Conservation (phyloP, 2,329 filamentous ascomycete species). For the Aureobasidium sp. region DNA sequence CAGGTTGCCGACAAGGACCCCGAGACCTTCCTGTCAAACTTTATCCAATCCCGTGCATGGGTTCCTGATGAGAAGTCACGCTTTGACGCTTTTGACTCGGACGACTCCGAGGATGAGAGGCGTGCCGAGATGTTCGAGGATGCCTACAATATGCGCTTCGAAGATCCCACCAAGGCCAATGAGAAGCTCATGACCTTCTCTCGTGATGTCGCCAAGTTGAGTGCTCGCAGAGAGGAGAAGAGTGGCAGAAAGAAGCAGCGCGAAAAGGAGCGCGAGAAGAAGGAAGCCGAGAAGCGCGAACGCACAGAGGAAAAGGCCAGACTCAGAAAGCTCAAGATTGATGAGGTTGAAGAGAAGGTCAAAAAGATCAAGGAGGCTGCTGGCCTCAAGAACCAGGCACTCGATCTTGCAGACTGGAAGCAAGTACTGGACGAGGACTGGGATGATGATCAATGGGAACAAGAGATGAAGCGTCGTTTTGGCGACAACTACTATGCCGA, state of each 20-base stretch:
- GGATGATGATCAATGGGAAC: constrained; percentile 83
- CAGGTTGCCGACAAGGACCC: constrained; percentile 77
- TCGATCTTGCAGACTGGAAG: constrained; percentile 73
- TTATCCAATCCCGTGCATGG: constrained; percentile 89
- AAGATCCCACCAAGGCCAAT: constrained; percentile 81
- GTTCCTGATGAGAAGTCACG: constrained; percentile 57
- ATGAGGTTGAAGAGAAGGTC: constrained; percentile 82
- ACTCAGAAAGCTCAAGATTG: constrained; percentile 78
- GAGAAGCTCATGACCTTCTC: constrained; percentile 83
- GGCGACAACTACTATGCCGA: constrained; percentile 85
- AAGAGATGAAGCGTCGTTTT: constrained; percentile 81
- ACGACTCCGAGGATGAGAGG: constrained; percentile 69
- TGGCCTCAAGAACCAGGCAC: constrained; percentile 55
- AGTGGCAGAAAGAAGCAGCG: constrained; percentile 69
- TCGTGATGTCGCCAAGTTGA: constrained; percentile 74
- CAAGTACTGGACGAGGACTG: constrained; percentile 79
- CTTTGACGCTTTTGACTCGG: constrained; percentile 82
- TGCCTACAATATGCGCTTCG: constrained; percentile 93
- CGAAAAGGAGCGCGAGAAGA: constrained; percentile 67
- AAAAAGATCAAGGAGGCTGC: constrained; percentile 83
- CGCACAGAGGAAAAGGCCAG: constrained; percentile 74
- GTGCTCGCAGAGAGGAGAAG: constrained; percentile 80
- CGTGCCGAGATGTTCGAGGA: constrained; percentile 81
- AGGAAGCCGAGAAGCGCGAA: constrained; percentile 69
- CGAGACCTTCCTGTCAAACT: constrained; percentile 89